Evolutionary conservation across 2,329 filamentous ascomycete genomes (phyloP), one percentile per base, ranked within the genome.

Genomic region (Sclerotinia borealis): DNA sequence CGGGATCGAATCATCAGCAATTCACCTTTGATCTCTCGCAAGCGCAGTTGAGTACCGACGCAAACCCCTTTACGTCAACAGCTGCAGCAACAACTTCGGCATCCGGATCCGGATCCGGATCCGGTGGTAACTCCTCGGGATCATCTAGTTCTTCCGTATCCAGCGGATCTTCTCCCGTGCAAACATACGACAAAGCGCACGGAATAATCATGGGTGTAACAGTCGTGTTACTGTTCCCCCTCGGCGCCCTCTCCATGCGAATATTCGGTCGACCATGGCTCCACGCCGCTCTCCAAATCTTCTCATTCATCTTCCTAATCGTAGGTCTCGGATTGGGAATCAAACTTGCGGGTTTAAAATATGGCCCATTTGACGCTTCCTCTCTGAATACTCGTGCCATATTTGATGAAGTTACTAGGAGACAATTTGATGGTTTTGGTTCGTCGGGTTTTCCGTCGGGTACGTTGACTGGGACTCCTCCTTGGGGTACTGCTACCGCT

Each of bases 181-280:
- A 31, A 15, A 58, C 68, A 9, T 72, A 67, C 15, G 41, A 70
- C 3, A 73, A 68, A 51, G 77, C 80, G 0, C 85, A 88, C 66
- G 86, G 85, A 55, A 77, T 85, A 68, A 75, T 88, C 69, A 85
- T 88, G 84, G 79, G 80, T 31, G 71, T 87, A 51, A 81, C 83
- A 22, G 85, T 87, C 67, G 79, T 83, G 4, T 69, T 83, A 15
- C 75, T 86, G 27, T 88, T 86, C 67, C 86, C 86, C 0, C 67
- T 87, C 3, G 86, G 85, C 6, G 79, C 85, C 10, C 75, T 85
- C 4, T 72, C 86, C 47, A 87, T 88, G 81, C 83, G 85, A 3
- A 66, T 87, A 4, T 66, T 86, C 8, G 80, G 82, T 50, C 82
- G 78, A 52, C 65, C 73, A 4, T 72, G 71, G 51, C 67, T 85